Conservation (phyloP, 73 alveolate genomes). For the Tetrahymena borealis region DNA sequence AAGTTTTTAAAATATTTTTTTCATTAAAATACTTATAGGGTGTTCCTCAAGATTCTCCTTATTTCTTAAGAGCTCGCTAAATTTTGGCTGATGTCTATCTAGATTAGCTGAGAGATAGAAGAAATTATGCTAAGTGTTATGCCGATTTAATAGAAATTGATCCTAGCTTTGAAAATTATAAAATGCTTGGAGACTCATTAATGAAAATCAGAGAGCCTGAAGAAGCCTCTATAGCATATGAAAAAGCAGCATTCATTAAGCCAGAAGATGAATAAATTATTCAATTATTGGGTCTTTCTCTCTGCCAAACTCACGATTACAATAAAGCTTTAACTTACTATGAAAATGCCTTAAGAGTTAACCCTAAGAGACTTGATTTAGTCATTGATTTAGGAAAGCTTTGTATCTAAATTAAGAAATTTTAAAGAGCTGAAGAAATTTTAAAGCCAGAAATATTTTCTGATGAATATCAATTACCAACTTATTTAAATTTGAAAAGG, state of each 20-base stretch:
- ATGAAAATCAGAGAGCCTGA: constrained; percentile 98
- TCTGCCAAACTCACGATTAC: constrained; percentile 92
- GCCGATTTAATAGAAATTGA: constrained; percentile 83
- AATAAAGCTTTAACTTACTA: constrained; percentile 88
- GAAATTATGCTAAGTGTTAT: constrained; percentile 92
- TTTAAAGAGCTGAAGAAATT: constrained; percentile 64
- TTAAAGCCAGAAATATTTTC: constrained; percentile 42
- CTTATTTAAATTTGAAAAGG: background rate
- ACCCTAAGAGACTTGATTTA: constrained; percentile 63
- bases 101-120: constrained; percentile 88
- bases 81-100: constrained; percentile 89
- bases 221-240: constrained; percentile 88
- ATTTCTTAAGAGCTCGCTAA: constrained; percentile 81
- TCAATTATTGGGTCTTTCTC: constrained; percentile 91
- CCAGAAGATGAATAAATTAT: constrained; percentile 76
- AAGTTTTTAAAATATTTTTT: background rate
- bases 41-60: constrained; percentile 79
- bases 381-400: constrained; percentile 71
- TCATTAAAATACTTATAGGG: background rate
- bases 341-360: constrained; percentile 60
- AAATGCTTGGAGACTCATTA: constrained; percentile 90
- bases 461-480: constrained; percentile 18
- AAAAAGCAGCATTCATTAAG: constrained; percentile 76
- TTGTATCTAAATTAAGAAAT: constrained; percentile 63
- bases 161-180: constrained; percentile 76